Evolutionary conservation across 1,139 yeast genomes (phyloP).

Genomic region (Candida freyschussii): DNA sequence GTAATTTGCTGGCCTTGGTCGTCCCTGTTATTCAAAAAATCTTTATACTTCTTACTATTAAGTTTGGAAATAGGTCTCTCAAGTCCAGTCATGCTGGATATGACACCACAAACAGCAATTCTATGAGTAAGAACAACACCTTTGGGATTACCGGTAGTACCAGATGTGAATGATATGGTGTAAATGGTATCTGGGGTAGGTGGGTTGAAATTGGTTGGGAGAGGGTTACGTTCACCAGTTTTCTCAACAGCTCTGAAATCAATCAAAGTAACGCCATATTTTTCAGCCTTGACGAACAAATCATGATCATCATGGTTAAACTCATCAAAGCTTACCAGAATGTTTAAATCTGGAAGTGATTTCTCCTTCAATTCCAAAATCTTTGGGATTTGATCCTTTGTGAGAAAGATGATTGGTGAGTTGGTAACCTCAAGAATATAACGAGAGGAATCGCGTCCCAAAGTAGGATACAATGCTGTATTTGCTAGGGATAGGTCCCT

Average conservation of each 20-base stretch:
- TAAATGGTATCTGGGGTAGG: slow-evolving; percentile 47
- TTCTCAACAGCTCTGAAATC: slow-evolving; percentile 43
- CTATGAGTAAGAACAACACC: slow-evolving; percentile 36
- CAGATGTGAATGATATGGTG: slow-evolving; percentile 48
- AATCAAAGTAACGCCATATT: slow-evolving; percentile 32
- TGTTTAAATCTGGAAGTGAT: slow-evolving; percentile 30
- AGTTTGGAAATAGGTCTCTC: slow-evolving; percentile 15
- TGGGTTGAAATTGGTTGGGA: slow-evolving; percentile 31
- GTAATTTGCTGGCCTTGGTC: slow-evolving; percentile 18
- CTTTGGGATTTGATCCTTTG: slow-evolving; percentile 42
- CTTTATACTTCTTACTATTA: slow-evolving; percentile 4
- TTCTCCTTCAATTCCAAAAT: slow-evolving; percentile 35
- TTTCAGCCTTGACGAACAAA: slow-evolving; percentile 22
- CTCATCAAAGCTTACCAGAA: slow-evolving; percentile 43
- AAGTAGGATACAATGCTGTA: slow-evolving; percentile 60
- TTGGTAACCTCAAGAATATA: slow-evolving; percentile 54
- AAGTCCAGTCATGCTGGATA: slow-evolving; percentile 15
- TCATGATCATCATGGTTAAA: slow-evolving; percentile 28
- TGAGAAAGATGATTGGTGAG: slow-evolving; percentile 50
- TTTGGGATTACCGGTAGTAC: slow-evolving; percentile 39
- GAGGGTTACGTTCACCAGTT: slow-evolving; percentile 44
- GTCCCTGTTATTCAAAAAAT: slow-evolving; percentile 13
- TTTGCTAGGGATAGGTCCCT: slow-evolving; percentile 46
- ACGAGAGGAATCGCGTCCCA: slow-evolving; percentile 55
- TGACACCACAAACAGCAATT: slow-evolving; percentile 31